Conservation (phyloP, 139 green algal genomes). For the Edaphochlamys debaryana region DNA sequence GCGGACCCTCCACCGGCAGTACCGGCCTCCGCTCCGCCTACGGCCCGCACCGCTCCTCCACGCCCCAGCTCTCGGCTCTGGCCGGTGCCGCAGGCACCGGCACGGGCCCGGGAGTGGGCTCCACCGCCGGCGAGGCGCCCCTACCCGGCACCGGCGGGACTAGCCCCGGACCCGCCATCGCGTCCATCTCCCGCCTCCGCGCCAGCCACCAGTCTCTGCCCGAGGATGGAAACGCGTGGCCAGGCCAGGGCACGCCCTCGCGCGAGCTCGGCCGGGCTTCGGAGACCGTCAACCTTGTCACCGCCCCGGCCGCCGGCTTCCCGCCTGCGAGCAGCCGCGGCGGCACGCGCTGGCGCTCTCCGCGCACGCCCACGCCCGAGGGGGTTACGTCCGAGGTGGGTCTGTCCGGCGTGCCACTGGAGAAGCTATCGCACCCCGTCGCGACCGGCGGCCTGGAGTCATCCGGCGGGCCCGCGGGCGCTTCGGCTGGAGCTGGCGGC, state of each 20-base stretch:
- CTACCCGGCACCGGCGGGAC: too few relatives aligned
- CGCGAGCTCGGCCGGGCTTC: neutral
- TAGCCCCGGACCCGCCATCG: neutral
- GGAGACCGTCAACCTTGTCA: too few relatives aligned
- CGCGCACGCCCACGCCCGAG: too few relatives aligned
- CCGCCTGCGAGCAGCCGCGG: too few relatives aligned
- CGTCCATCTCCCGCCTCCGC: neutral
- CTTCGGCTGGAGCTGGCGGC: too few relatives aligned
- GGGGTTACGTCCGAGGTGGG: neutral
- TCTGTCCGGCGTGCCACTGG: neutral
- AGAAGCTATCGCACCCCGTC: neutral
- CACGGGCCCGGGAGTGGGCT: too few relatives aligned
- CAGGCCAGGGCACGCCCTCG: neutral
- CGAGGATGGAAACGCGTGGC: neutral
- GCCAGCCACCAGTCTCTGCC: constrained; percentile 34
- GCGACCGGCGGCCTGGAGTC: too few relatives aligned
- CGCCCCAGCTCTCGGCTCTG: neutral
- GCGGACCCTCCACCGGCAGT: too few relatives aligned
- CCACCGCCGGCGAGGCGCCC: too few relatives aligned
- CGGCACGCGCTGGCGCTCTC: constrained; percentile 21
- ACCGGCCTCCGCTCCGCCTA: too few relatives aligned
- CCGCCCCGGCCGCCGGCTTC: too few relatives aligned
- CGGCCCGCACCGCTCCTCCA: neutral
- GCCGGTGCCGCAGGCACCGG: neutral
- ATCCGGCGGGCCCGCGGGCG: too few relatives aligned